Conservation (phyloP, 805 yeast genomes). For the Myxozyma neotropica region DNA sequence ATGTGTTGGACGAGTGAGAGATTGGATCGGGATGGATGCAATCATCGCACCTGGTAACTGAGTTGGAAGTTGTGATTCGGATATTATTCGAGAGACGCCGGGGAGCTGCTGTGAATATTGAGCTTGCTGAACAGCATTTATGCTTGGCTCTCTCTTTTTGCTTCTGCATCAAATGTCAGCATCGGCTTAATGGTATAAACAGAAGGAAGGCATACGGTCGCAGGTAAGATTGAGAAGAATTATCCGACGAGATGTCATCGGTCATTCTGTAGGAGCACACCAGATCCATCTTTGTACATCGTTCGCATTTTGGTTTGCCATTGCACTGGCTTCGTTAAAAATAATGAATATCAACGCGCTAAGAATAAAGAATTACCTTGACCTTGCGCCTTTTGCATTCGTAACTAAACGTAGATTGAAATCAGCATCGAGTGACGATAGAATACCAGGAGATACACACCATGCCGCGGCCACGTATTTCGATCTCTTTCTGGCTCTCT, state of each 20-base stretch:
- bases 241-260: background rate
- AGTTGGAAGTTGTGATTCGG: background rate
- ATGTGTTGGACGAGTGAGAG: background rate
- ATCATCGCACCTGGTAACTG: background rate
- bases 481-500: slow-evolving; percentile 13
- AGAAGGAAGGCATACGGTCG: too few species aligned
- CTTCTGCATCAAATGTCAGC: background rate
- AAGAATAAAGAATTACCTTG: slow-evolving; percentile 23
- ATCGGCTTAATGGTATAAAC: too few species aligned
- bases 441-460: background rate
- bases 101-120: background rate
- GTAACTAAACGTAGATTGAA: slow-evolving; percentile 4
- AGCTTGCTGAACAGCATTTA: background rate
- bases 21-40: background rate
- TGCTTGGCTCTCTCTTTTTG: background rate
- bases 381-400: slow-evolving; percentile 37
- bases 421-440: background rate
- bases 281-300: slow-evolving; percentile 33
- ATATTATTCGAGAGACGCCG: background rate
- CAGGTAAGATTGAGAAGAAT: too few species aligned
- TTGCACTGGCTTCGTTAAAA: slow-evolving; percentile 31
- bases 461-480: slow-evolving; percentile 33
- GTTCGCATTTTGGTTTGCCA: slow-evolving; percentile 33
- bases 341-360: background rate
- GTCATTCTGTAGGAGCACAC: slow-evolving; percentile 31